A percentile compares a stretch with the other conserved stretches of the same genome.
phyloP scores from a whole-genome alignment of 2,329 filamentous ascomycete species.

The Pseudogymnoascus sp. region DNA sequence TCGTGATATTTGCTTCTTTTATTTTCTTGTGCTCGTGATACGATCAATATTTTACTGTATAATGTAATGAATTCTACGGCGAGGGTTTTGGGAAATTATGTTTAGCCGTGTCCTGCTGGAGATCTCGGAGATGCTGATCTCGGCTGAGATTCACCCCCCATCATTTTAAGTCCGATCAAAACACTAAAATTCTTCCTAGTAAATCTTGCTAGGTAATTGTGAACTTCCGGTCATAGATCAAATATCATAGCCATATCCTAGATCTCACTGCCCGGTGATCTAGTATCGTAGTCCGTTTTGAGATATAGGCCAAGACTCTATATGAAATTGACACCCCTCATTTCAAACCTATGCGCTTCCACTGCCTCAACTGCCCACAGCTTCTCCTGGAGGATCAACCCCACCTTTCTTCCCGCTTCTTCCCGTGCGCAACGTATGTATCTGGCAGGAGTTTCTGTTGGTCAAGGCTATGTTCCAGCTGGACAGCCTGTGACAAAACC shows the following conservation, averaged over 20 bases:
- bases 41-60: neutral
- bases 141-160: neutral
- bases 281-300: neutral
- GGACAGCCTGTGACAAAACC: neutral
- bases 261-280: neutral
- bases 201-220: neutral
- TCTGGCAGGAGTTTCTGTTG: neutral
- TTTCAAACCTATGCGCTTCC: neutral
- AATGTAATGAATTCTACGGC: neutral
- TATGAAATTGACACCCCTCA: neutral
- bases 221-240: neutral
- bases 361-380: neutral
- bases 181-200: no score
- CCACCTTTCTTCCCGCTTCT: neutral
- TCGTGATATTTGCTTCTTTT: constrained; percentile 1
- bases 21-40: neutral
- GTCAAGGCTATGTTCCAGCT: neutral
- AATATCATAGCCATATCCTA: neutral
- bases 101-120: neutral
- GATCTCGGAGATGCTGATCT: neutral
- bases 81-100: neutral
- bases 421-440: neutral
- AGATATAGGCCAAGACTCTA: neutral
- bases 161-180: neutral
- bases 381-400: neutral